phyloP scores from a whole-genome alignment of 1,284 basidiomycete genomes.

The Moesziomyces sp. region DNA sequence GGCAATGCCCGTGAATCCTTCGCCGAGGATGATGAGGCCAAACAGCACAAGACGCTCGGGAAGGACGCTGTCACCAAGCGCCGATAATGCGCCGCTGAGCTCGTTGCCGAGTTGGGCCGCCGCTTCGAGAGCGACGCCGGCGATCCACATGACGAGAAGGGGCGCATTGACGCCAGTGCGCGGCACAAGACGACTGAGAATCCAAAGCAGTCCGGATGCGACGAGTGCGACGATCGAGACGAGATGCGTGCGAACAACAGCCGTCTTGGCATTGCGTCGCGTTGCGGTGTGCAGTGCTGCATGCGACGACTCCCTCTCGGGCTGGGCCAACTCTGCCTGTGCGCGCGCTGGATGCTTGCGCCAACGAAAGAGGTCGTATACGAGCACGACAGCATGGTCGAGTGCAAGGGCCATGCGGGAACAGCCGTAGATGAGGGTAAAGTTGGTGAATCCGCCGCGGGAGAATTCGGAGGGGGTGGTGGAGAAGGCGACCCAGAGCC shows the following conservation, averaged over 20 bases:
- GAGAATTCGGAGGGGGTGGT: conserved; percentile 50
- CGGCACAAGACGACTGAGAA: conserved; percentile 25
- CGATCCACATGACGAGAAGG: conserved; percentile 46
- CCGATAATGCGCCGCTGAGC: conserved; percentile 18
- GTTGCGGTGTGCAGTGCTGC: neutral
- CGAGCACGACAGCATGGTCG: conserved; percentile 18
- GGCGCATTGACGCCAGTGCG: conserved; percentile 14
- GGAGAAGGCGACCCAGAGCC: conserved; percentile 43
- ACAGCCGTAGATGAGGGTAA: conserved; percentile 37
- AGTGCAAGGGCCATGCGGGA: conserved; percentile 29
- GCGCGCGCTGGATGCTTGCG: neutral
- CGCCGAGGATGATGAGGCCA: conserved; percentile 46
- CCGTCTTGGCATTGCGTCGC: neutral
- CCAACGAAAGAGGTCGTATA: conserved; percentile 13
- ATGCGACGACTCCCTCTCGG: neutral
- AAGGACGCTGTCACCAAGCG: conserved; percentile 21
- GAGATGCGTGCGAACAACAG: conserved; percentile 16
- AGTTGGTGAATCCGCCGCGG: conserved; percentile 39
- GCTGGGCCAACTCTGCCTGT: neutral
- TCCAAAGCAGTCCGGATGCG: conserved; percentile 37
- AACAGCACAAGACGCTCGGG: conserved; percentile 42
- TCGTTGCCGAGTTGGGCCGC: conserved; percentile 27
- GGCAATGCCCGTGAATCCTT: conserved; percentile 42
- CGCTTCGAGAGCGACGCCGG: conserved; percentile 26
- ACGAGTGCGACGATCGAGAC: conserved; percentile 25